Base-by-base conservation (phyloP, 352 stramenopile genomes). In the Phytophthora aleatoria region DNA sequence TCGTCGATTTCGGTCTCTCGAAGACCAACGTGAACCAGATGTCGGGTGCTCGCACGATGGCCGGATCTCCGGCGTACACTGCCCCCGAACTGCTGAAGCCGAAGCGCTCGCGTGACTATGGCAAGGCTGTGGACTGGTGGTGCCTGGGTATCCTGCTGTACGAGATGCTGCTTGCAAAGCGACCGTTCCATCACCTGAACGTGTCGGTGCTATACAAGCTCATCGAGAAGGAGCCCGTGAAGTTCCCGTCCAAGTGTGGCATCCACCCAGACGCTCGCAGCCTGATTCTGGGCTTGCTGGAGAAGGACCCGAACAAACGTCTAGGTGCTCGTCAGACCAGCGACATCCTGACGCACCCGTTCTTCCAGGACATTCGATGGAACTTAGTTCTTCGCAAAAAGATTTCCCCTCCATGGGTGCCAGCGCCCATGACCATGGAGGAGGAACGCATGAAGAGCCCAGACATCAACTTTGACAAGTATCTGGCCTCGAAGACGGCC, bases 1-100 rank as follows among this genome's bases (percentile, higher is more conserved):
- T 98, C 9, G 95, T 97, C 2, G 95, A 98, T 61, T 98, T 98
- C 67, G 95, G 95, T 5, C 69, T 98, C 2, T 94, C 85, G 31
- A 98, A 98, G 73, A 95, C 94, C 7, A 96, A 92, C 51, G 89
- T 98, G 35, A 87, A 85, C 41, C 85, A 90, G 55, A 81, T 95
- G 57, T 90, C 73, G 39, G 87, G 87, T 31, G 87, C 87, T n/a
- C 80, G 85, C 11, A 95, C 87, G 7, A 94, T 95, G 85, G 87
- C 87, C 0, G 87, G 87, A 8, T 95, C 87, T 10, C 85, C 87
- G 3, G 85, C 85, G 28, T 95, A 95, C 55, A 94, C 85, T 8
- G 85, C 87, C 3, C 87, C 87, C 3, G 87, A 95, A 55, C 59
- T 95, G 43, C 63, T 95, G 42, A 94, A 94, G 51, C 85, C 85